Percentiles rank a stretch among this genome's conserved stretches.
Conservation (phyloP, 2,329 filamentous ascomycete species). For the Colletotrichum eremochloae region DNA sequence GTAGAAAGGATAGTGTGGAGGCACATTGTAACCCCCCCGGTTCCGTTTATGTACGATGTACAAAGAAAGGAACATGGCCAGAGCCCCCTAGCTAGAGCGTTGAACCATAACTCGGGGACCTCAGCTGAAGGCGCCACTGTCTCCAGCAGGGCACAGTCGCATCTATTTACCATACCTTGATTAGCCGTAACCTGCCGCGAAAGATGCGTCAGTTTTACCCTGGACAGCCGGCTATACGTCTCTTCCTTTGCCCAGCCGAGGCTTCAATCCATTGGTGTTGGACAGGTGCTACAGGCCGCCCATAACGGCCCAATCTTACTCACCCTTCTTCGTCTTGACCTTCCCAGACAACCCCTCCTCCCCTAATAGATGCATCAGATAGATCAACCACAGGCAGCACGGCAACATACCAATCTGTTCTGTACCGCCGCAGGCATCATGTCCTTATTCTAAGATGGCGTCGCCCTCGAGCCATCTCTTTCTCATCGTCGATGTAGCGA, state of each 20-base stretch:
- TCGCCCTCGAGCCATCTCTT: neutral
- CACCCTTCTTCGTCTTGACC: neutral
- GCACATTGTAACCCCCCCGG: neutral
- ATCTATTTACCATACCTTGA: neutral
- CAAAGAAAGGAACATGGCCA: neutral
- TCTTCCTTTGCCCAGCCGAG: neutral
- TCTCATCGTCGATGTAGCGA: slow-evolving; percentile 2
- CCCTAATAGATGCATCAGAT: too few relatives aligned
- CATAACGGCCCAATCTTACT: neutral
- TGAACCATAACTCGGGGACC: slow-evolving; percentile 33
- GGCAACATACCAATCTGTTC: neutral
- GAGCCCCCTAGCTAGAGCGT: slow-evolving; percentile 6
- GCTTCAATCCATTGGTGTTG: neutral
- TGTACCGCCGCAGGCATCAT: neutral
- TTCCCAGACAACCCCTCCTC: neutral
- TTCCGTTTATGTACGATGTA: too few relatives aligned
- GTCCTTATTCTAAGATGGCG: neutral
- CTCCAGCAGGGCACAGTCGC: neutral
- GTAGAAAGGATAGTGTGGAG: neutral
- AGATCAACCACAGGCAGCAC: neutral
- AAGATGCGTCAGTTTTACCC: neutral
- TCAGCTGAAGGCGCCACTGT: neutral
- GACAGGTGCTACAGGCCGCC: neutral
- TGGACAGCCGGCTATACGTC: neutral
- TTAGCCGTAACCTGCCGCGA: too few relatives aligned